phyloP scores from a whole-genome alignment of 306 rosid genomes.

The Rosa persica region DNA sequence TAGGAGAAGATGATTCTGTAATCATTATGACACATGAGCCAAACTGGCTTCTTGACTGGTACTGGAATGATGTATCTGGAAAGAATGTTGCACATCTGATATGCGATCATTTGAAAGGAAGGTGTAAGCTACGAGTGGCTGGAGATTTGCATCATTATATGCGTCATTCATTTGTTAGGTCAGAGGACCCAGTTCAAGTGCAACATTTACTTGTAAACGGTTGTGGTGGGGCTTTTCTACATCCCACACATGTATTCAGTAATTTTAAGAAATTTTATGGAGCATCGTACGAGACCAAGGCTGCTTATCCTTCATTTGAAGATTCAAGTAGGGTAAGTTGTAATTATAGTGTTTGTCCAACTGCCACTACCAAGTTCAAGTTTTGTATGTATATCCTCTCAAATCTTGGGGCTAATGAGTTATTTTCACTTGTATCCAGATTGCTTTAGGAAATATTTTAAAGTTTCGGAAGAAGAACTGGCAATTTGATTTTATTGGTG shows the following conservation, averaged over 20 bases:
- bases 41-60: conserved; percentile 93
- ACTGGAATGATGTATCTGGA: conserved; percentile 82
- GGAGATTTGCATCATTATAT: conserved; percentile 99
- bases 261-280: conserved; percentile 63
- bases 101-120: conserved; percentile 80
- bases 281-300: conserved; percentile 73
- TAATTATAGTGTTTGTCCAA: conserved; percentile 5
- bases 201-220: conserved; percentile 95
- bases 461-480: conserved; percentile 97
- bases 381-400: conserved; percentile 16
- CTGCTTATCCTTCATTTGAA: conserved; percentile 93
- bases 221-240: conserved; percentile 98
- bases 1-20: conserved; percentile 77
- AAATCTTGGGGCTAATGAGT: conserved; percentile 19
- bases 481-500: conserved; percentile 99
- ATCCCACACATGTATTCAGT: conserved; percentile 94
- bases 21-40: conserved; percentile 94
- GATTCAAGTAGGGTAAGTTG: conserved; percentile 83
- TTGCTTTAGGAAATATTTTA: conserved; percentile 89
- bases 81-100: conserved; percentile 82
- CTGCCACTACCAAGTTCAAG: conserved; percentile 11
- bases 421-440: conserved; percentile 45
- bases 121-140: conserved; percentile 94
- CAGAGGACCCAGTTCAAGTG: conserved; percentile 70
- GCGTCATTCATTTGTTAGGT: conserved; percentile 85